Conservation (phyloP, 1,284 basidiomycete genomes). For the Blastosporella zonata region DNA sequence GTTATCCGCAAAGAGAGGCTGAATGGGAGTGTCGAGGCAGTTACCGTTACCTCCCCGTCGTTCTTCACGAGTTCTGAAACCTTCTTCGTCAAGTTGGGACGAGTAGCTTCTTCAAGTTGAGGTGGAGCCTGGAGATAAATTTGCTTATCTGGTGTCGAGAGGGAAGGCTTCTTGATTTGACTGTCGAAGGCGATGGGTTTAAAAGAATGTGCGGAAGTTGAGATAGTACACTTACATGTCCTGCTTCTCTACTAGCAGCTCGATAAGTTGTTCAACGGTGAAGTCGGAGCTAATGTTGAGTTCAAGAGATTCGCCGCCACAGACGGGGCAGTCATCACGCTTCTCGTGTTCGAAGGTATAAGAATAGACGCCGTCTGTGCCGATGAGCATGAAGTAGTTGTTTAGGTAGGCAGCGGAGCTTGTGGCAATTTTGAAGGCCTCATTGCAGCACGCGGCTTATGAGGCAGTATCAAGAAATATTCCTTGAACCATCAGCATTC, state of each 20-base stretch:
- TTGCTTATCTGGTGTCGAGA: slow-evolving; percentile 65
- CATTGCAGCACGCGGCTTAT: slow-evolving; percentile 94
- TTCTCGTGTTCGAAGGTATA: slow-evolving; percentile 97
- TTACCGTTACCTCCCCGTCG: slow-evolving; percentile 83
- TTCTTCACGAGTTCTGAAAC: slow-evolving; percentile 77
- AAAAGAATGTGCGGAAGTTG: neutral
- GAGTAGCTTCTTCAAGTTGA: slow-evolving; percentile 83
- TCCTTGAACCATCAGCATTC: neutral
- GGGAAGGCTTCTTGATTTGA: slow-evolving; percentile 90
- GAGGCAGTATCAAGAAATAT: neutral
- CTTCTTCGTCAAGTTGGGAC: slow-evolving; percentile 85
- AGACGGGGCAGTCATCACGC: slow-evolving; percentile 93
- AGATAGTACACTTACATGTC: slow-evolving; percentile 67
- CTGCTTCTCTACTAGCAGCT: slow-evolving; percentile 80
- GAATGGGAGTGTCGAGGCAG: slow-evolving; percentile 87
- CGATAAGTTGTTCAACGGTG: slow-evolving; percentile 84
- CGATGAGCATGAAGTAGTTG: slow-evolving; percentile 98
- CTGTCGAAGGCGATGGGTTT: slow-evolving; percentile 39
- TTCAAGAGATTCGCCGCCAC: slow-evolving; percentile 86
- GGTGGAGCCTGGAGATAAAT: slow-evolving; percentile 94
- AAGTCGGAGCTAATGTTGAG: slow-evolving; percentile 65
- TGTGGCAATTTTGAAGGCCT: slow-evolving; percentile 98
- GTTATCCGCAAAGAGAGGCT: slow-evolving; percentile 70
- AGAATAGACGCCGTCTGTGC: slow-evolving; percentile 95
- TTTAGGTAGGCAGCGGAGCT: slow-evolving; percentile 91